phyloP scores from a whole-genome alignment of 1,284 basidiomycete species.

The Fomitopsis pinicola region DNA sequence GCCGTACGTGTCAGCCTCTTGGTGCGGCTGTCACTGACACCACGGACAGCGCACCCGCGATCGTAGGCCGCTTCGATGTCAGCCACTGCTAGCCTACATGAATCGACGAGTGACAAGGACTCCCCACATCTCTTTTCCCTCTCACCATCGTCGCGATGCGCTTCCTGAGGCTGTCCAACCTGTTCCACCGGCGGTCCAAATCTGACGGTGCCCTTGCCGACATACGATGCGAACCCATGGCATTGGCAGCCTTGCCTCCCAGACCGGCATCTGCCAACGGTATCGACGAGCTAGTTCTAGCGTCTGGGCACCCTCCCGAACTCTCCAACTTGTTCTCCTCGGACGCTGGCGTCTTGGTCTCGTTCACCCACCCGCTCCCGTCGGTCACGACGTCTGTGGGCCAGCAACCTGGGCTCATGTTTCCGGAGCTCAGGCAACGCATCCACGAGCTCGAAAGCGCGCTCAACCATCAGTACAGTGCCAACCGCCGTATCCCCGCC shows the following conservation, averaged over 20 bases:
- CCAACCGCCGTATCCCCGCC: constrained; percentile 7
- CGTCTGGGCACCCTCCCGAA: constrained; percentile 5
- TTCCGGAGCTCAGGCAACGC: constrained; percentile 16
- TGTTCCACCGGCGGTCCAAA: constrained; percentile 32
- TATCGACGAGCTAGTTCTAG: constrained; percentile 10
- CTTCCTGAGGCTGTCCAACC: constrained; percentile 27
- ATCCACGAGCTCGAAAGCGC: constrained; percentile 19
- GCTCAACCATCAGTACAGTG: constrained; percentile 8
- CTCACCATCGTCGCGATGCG: constrained; percentile 22
- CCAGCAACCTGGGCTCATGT: neutral
- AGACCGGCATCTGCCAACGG: constrained; percentile 23
- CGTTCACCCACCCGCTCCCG: constrained; percentile 3
- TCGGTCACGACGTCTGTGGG: neutral
- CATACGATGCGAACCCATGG: constrained; percentile 11
- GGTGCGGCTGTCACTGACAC: too few species aligned
- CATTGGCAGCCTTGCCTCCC: constrained; percentile 9
- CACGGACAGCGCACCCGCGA: too few species aligned
- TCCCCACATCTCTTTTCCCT: neutral
- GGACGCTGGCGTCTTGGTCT: constrained; percentile 8
- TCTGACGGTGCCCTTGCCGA: constrained; percentile 29
- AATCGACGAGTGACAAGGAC: constrained; percentile 8
- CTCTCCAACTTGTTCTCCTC: constrained; percentile 4
- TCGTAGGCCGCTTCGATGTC: neutral
- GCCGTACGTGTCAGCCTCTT: too few species aligned
- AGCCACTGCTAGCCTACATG: neutral